Evolutionary conservation across 2,329 filamentous ascomycete species (phyloP), one percentile per base, ranked within the genome.

Genomic region (Aspergillus sp.): DNA sequence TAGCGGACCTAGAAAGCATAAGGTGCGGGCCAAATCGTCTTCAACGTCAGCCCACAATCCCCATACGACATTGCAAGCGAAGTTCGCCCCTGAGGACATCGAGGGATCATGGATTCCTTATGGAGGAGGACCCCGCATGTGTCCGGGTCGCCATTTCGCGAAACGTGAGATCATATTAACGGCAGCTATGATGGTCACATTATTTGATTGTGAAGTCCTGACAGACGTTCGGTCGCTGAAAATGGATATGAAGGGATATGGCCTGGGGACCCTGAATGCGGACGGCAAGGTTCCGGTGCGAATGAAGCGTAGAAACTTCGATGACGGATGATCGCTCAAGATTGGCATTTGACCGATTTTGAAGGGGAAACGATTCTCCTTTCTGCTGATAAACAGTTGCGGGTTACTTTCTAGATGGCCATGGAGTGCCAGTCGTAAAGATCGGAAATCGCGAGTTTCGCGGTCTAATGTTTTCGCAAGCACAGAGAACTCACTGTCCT

Each of bases 71-170:
- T 42, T 14, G 1, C 39, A 42, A 18, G n/a, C 39, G 1, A 42
- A 7, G 12, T 51, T 51, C 22, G 26, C 22, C 18, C 22, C 49
- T 56, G 71, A 77, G 2, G 73, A 77, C 32, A 69, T 72, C 1
- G 67, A 79, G 31, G 65, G 67, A 2, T 61, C 59, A 20, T 71
- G 61, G 62, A 65, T 73, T 29, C 70, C 69, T 22, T 73, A 66
- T 45, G 75, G 77, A n/a, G 76, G 74, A 6, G 77, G 77, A 0
- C 46, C 61, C 0, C 62, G 66, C 1, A 70, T 76, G 6, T 81
- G 77, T 52, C 74, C 78, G 2, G 78, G 77, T 2, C 69, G 77
- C 0, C 66, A 73, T 51, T 76, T 79, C 61, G 76, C 77, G 0
- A 80, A 80, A 62, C 69, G 71, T 49, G 75, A 79, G 65, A 74